Evolutionary conservation across 192 early-diverging fungal genomes (phyloP).

Genomic region (Rhizoclosmatium globosum): DNA sequence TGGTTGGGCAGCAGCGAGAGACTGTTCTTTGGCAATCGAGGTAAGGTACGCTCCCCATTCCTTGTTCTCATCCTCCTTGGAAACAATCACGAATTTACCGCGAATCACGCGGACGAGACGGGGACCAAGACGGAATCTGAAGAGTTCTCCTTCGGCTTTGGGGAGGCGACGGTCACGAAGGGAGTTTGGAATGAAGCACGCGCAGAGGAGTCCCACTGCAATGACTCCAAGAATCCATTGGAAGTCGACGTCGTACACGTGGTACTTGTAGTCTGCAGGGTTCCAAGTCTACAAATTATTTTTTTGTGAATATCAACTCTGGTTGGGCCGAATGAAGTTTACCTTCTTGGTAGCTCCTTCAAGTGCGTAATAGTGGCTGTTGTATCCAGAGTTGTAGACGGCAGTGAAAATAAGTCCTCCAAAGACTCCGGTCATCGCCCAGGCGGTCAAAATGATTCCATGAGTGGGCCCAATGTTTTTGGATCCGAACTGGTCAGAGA

Average conservation of each 20-base stretch:
- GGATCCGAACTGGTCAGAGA: slow-evolving; percentile 84
- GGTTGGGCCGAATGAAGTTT: not conserved
- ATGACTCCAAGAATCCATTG: slow-evolving; percentile 75
- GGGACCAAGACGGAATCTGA: slow-evolving; percentile 58
- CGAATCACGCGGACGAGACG: slow-evolving; percentile 57
- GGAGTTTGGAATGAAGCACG: slow-evolving; percentile 68
- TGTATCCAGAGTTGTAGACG: slow-evolving; percentile 57
- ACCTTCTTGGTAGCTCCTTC: slow-evolving; percentile 32
- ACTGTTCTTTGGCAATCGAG: not conserved
- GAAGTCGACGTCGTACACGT: slow-evolving; percentile 63
- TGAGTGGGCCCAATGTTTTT: slow-evolving; percentile 78
- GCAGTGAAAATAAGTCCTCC: slow-evolving; percentile 76
- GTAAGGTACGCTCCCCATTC: slow-evolving; percentile 56
- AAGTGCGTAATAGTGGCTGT: slow-evolving; percentile 48
- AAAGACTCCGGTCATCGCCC: slow-evolving; percentile 77
- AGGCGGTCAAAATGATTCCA: slow-evolving; percentile 79
- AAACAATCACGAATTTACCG: slow-evolving; percentile 36
- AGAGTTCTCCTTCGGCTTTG: slow-evolving; percentile 63
- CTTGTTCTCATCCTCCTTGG: slow-evolving; percentile 56
- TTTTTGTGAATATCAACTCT: not conserved
- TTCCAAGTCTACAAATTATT: slow-evolving; percentile 47
- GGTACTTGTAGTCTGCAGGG: slow-evolving; percentile 56
- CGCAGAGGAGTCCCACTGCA: slow-evolving; percentile 62
- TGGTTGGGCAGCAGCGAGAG: not conserved
- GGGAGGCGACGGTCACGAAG: slow-evolving; percentile 75